Evolutionary conservation across 768 basidiomycete species (phyloP).

Genomic region (Macrolepiota albuminosa): DNA sequence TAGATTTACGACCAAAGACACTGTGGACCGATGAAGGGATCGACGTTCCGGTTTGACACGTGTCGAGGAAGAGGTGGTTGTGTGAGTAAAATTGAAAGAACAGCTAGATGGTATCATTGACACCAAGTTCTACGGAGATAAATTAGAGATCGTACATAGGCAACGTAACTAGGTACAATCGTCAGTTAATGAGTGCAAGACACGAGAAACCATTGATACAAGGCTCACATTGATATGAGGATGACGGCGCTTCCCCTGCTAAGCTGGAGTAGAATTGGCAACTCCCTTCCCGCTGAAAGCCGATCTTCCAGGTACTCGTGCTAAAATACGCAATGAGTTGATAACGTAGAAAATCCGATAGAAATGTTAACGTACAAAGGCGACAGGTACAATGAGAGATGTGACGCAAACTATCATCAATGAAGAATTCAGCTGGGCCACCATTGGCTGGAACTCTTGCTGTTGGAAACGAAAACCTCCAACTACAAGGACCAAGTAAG

Average conservation of each 20-base stretch:
- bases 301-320: neutral
- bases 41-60: constrained; percentile 21
- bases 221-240: neutral
- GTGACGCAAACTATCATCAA: constrained; percentile 67
- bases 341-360: neutral
- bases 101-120: constrained; percentile 36
- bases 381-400: constrained; percentile 62
- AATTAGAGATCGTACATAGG: neutral
- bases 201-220: too few relatives aligned
- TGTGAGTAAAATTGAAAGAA: constrained; percentile 54
- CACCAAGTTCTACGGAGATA: too few relatives aligned
- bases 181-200: neutral
- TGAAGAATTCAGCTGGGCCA: constrained; percentile 62
- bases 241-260: neutral
- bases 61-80: constrained; percentile 38
- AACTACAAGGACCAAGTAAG: constrained; percentile 18
- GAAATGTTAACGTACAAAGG: constrained; percentile 15
- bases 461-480: constrained; percentile 46
- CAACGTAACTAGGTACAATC: neutral
- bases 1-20: neutral
- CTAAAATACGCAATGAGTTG: neutral
- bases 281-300: neutral
- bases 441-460: constrained; percentile 50
- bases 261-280: neutral
- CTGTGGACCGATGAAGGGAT: constrained; percentile 2